Percentiles rank a stretch among this genome's conserved stretches.
These are phyloP conservation scores for Boletus rubroflammeus DNA, from an alignment of 768 basidiomycete species.

Conservation along the genomic window DNA sequence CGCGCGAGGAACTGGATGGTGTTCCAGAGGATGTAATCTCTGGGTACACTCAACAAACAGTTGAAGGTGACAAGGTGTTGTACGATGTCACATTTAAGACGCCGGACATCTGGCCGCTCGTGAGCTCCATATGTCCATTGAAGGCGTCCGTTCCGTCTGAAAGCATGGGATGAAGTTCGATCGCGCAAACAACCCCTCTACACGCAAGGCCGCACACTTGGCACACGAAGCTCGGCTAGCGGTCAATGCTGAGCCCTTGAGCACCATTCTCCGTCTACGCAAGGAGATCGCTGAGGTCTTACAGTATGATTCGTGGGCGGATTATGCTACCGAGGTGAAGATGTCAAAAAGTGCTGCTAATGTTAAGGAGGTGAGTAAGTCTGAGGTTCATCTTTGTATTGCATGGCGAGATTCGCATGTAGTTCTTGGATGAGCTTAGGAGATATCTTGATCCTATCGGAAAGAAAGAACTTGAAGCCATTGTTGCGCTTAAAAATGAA, in stretches of 20 bases:
- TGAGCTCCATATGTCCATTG: conserved; percentile 30
- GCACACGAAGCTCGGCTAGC: conserved; percentile 63
- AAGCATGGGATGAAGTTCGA: conserved; percentile 51
- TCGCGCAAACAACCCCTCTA: conserved; percentile 64
- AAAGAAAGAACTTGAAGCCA: conserved; percentile 56
- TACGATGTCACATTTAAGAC: conserved; percentile 79
- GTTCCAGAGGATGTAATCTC: conserved; percentile 75
- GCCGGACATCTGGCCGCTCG: conserved; percentile 75
- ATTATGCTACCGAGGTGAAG: conserved; percentile 77
- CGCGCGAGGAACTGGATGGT: conserved; percentile 70
- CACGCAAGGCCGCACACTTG: conserved; percentile 61
- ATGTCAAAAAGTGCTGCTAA: conserved; percentile 71
- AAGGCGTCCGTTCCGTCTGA: not conserved
- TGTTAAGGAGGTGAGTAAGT: conserved; percentile 47
- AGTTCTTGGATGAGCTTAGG: conserved; percentile 78
- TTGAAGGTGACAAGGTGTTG: conserved; percentile 48
- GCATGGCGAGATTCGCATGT: not conserved
- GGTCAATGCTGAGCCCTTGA: conserved; percentile 67
- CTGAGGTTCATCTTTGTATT: not conserved
- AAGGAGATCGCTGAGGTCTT: conserved; percentile 64
- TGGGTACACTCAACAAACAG: conserved; percentile 62
- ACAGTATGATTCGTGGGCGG: conserved; percentile 76
- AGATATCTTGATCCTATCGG: conserved; percentile 70
- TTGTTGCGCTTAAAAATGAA: conserved; percentile 69
- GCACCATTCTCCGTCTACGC: conserved; percentile 63